These are phyloP conservation scores for Mollisia scopiformis DNA, from an alignment of 2,329 filamentous ascomycete species.

Conservation along the genomic window DNA sequence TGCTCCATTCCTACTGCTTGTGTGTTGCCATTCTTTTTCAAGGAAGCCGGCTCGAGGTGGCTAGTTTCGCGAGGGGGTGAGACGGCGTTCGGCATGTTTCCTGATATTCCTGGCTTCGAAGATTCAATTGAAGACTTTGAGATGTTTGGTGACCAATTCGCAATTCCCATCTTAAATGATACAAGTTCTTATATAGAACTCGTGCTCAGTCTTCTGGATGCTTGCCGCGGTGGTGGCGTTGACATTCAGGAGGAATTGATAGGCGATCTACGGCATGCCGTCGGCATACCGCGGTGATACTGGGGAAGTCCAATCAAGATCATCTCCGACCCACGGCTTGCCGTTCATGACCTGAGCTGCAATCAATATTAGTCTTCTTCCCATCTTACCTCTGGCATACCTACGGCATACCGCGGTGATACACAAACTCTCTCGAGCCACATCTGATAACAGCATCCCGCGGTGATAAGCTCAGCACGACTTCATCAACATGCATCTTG, in stretches of 20 bases:
- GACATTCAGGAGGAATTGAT: not conserved
- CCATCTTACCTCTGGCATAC: too few species aligned
- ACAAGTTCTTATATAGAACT: conserved; percentile 1
- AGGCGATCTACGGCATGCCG: conserved; percentile 5
- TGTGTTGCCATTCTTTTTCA: conserved; percentile 1
- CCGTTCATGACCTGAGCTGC: not conserved
- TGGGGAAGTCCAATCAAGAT: not conserved
- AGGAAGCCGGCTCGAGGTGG: not conserved
- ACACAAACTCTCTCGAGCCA: not conserved
- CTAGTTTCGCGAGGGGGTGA: not conserved
- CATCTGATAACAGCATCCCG: not conserved
- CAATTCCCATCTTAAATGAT: conserved; percentile 4
- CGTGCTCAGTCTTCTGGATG: not conserved
- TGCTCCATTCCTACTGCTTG: conserved; percentile 36
- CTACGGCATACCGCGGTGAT: conserved; percentile 14
- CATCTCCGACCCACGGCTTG: not conserved
- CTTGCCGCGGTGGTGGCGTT: not conserved
- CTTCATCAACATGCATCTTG: not conserved
- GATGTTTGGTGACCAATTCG: not conserved
- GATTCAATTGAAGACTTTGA: not conserved
- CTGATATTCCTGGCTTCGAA: not conserved
- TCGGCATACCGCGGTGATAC: conserved; percentile 2
- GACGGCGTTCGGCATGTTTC: conserved; percentile 5
- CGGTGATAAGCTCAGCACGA: conserved; percentile 7
- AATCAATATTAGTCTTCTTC: too few species aligned